Evolutionary conservation across 768 basidiomycete species (phyloP).

Genomic region (Russula virescens): DNA sequence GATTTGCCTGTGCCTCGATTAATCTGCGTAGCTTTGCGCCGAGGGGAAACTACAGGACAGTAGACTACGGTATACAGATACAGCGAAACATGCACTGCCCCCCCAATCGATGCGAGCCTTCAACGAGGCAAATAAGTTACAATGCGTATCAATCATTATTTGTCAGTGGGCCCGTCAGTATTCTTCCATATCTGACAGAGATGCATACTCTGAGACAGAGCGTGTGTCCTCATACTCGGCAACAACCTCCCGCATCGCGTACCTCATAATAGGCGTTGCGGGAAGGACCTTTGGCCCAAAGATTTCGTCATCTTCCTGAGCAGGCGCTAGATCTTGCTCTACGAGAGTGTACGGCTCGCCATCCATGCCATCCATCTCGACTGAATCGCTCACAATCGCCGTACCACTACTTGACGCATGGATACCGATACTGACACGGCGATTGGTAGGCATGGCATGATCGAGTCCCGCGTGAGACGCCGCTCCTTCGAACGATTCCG

Average conservation of each 20-base stretch:
- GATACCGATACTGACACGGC: conserved; percentile 24
- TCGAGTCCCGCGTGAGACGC: conserved; percentile 25
- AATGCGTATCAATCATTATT: conserved; percentile 4
- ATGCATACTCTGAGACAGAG: conserved; percentile 74
- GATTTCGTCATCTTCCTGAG: conserved; percentile 45
- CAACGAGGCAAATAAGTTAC: conserved; percentile 14
- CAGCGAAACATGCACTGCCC: neutral
- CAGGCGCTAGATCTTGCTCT: conserved; percentile 39
- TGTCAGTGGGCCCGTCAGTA: conserved; percentile 37
- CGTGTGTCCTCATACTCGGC: conserved; percentile 75
- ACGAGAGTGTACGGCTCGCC: conserved; percentile 36
- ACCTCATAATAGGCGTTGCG: conserved; percentile 74
- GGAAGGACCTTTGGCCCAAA: conserved; percentile 74
- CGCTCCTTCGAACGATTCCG: conserved; percentile 29
- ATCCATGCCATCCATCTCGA: conserved; percentile 33
- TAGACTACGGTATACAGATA: conserved; percentile 8
- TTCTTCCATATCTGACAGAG: conserved; percentile 71
- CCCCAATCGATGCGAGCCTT: neutral
- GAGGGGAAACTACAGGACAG: neutral
- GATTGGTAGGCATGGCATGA: conserved; percentile 25
- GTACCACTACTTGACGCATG: conserved; percentile 26
- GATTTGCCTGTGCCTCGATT: neutral
- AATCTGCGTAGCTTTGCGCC: neutral
- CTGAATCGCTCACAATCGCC: conserved; percentile 24
- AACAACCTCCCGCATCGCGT: conserved; percentile 78